These are phyloP conservation scores for Cordyceps farinosa DNA, from an alignment of 2,329 filamentous ascomycete species.

Conservation along the genomic window DNA sequence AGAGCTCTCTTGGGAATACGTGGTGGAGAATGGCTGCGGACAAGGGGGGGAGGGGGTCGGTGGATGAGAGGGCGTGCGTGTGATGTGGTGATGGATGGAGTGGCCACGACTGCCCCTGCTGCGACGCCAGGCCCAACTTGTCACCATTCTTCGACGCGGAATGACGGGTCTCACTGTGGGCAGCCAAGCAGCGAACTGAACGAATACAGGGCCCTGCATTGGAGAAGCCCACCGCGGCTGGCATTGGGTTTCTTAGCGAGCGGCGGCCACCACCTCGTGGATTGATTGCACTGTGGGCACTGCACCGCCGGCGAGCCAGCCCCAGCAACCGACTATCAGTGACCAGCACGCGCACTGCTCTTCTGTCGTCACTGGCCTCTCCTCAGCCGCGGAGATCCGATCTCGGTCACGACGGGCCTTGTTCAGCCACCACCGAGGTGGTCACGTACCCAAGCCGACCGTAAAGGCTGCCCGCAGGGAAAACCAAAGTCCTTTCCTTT, in stretches of 20 bases:
- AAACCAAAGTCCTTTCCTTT: not conserved
- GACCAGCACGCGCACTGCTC: not conserved
- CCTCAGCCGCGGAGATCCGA: slow-evolving; percentile 17
- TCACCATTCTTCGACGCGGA: slow-evolving; percentile 12
- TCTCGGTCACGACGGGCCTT: slow-evolving; percentile 1
- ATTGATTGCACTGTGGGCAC: not conserved
- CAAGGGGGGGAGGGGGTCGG: not conserved
- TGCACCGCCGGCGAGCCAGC: not conserved
- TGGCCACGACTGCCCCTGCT: not conserved
- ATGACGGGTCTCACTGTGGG: not conserved
- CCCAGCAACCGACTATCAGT: too few relatives aligned
- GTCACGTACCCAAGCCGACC: not conserved
- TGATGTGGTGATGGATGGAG: slow-evolving; percentile 5
- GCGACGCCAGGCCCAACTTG: slow-evolving; percentile 5
- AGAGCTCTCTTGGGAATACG: slow-evolving; percentile 8
- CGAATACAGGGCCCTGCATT: slow-evolving; percentile 6
- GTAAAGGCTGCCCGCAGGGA: not conserved
- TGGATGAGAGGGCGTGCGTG: not conserved
- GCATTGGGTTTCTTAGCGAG: not conserved
- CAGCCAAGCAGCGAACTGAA: not conserved
- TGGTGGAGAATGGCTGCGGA: slow-evolving; percentile 14
- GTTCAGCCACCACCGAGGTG: slow-evolving; percentile 3
- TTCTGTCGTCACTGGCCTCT: slow-evolving; percentile 14
- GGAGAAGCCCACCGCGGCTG: not conserved
- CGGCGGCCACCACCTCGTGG: not conserved